phyloP scores from a whole-genome alignment of 2,329 filamentous ascomycete genomes.

The Pezicula rhizophila region DNA sequence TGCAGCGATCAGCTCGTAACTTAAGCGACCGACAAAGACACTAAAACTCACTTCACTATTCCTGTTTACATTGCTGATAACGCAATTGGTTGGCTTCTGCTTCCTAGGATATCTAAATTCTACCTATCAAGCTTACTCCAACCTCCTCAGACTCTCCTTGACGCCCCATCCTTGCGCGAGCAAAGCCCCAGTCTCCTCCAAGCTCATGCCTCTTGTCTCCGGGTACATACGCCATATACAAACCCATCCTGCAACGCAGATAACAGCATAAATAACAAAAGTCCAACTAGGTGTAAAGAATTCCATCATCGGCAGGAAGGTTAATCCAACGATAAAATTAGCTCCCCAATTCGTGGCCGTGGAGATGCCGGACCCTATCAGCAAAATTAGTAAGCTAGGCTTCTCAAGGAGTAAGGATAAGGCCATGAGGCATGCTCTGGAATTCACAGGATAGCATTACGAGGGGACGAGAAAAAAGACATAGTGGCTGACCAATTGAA shows the following conservation, averaged over 20 bases:
- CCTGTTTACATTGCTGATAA: not conserved
- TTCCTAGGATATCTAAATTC: slow-evolving; percentile 3
- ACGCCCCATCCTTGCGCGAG: slow-evolving; percentile 72
- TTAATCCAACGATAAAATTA: slow-evolving; percentile 81
- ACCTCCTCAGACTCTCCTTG: slow-evolving; percentile 32
- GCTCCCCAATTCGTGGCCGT: slow-evolving; percentile 84
- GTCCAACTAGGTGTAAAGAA: slow-evolving; percentile 66
- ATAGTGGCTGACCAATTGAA: slow-evolving; percentile 41
- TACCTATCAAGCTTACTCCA: not conserved
- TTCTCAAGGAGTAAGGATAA: too few species aligned
- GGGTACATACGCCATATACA: slow-evolving; percentile 73
- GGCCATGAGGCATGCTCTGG: too few species aligned
- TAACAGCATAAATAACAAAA: slow-evolving; percentile 69
- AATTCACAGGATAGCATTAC: too few species aligned
- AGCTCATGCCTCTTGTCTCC: slow-evolving; percentile 73
- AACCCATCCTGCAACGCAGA: slow-evolving; percentile 65
- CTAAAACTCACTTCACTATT: not conserved
- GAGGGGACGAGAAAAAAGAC: too few species aligned
- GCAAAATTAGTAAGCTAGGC: too few species aligned
- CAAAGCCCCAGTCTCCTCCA: slow-evolving; percentile 73
- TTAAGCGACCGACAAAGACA: too few species aligned
- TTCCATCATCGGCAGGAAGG: slow-evolving; percentile 85
- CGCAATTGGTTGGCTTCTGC: not conserved
- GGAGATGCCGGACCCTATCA: slow-evolving; percentile 53
- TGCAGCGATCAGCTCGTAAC: too few species aligned